Conservation (phyloP, 2,329 filamentous ascomycete species). For the Beauveria medogensis region DNA sequence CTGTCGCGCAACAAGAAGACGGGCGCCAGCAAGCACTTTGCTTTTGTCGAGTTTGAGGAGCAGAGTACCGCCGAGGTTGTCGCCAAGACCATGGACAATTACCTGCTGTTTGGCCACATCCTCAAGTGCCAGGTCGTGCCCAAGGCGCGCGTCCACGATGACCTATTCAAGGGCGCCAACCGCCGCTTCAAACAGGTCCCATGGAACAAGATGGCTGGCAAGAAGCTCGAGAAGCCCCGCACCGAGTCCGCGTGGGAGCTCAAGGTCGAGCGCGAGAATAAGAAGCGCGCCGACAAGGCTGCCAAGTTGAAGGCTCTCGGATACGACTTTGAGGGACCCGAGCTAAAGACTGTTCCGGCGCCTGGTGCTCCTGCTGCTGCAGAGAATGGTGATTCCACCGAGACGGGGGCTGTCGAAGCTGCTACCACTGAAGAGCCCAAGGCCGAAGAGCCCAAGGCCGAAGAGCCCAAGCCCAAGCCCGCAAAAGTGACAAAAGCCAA, state of each 20-base stretch:
- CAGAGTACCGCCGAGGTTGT: conserved; percentile 78
- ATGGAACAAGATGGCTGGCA: conserved; percentile 77
- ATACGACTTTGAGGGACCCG: conserved; percentile 73
- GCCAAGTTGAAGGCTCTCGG: conserved; percentile 71
- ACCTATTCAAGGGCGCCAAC: conserved; percentile 86
- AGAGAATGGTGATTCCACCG: conserved; percentile 19
- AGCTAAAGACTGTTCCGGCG: conserved; percentile 50
- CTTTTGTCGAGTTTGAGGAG: conserved; percentile 84
- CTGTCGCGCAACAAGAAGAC: conserved; percentile 89
- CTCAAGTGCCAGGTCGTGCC: conserved; percentile 78
- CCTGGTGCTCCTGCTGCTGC: conserved; percentile 29
- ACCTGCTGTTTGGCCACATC: conserved; percentile 89
- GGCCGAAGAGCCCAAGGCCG: conserved; percentile 27
- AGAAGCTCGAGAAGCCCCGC: conserved; percentile 63
- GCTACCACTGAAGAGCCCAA: conserved; percentile 19
- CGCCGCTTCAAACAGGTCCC: conserved; percentile 83
- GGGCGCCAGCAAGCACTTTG: conserved; percentile 85
- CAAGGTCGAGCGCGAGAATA: conserved; percentile 65
- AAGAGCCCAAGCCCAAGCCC: conserved; percentile 25
- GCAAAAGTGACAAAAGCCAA: conserved; percentile 26
- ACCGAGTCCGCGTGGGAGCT: conserved; percentile 71
- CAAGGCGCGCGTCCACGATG: conserved; percentile 66
- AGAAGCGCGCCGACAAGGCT: conserved; percentile 58
- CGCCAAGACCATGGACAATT: conserved; percentile 94
- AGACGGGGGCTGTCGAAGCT: conserved; percentile 31